Evolutionary conservation across 768 basidiomycete species (phyloP), one percentile per base, ranked within the genome.

Genomic region (Serendipita vermifera): DNA sequence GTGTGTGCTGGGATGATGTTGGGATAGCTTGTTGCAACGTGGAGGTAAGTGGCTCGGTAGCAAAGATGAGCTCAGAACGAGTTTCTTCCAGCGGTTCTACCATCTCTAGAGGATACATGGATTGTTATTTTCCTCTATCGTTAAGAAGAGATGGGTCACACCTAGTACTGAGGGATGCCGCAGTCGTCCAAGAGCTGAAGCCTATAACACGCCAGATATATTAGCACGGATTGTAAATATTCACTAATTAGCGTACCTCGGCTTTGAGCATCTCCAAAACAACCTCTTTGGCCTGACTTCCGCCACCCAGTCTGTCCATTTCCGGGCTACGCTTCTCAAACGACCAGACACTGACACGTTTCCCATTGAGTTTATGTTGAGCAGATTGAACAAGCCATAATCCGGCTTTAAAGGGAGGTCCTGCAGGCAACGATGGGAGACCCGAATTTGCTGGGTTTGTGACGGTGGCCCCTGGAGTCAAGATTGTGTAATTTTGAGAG

Each of bases 41-140:
- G 0, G 90, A 85, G 7, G 88, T 69, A 31, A 98, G 73, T 29
- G 85, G 84, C 65, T 99, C 96, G 0, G 96, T 96, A 5, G 93
- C 94, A 64, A 97, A 98, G 36, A 84, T 81, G 36, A 98, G 73
- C 62, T 94, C 87, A 33, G 73, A 84, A 56, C 94, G 75, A 0
- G 92, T 86, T 69, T 99, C 94, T 65, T 97, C 92, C 41, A 96
- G 71, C 24, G 96, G 94, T 69, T 99, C 96, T 27, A 94, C 92
- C 83, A 97, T 88, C 72, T 98, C 94, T 90, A 68, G 11, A 3
- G 36, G 27, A 17, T 29, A 33, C 38, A 36, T 56, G 22, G n/a
- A n/a, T n/a, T n/a, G n/a, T n/a, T n/a, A n/a, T n/a, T n/a, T n/a
- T n/a, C n/a, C n/a, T n/a, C n/a, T n/a, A n/a, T n/a, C n/a, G n/a